These are phyloP conservation scores for Tetragonia tetragonoides DNA, from an alignment of 148 eudicot genomes.

Conservation along the genomic window DNA sequence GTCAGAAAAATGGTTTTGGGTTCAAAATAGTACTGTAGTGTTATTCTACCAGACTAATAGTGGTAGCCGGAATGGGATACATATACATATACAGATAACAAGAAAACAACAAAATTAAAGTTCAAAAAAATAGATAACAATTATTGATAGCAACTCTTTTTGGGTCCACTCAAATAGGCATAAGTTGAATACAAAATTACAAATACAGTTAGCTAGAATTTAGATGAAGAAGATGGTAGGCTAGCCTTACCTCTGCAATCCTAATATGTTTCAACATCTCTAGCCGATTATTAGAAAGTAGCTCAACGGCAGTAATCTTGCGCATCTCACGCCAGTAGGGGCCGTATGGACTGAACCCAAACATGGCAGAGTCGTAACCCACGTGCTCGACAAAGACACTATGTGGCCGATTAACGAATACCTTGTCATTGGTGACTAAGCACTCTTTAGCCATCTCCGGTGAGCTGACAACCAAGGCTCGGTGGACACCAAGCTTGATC, in stretches of 20 bases:
- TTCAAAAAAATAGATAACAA: too few species aligned
- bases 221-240: too few species aligned
- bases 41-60: too few species aligned
- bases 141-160: too few species aligned
- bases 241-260: conserved; percentile 11
- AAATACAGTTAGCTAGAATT: too few species aligned
- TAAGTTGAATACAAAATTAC: too few species aligned
- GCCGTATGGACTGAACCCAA: conserved; percentile 35
- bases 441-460: conserved; percentile 44
- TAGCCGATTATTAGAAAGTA: conserved; percentile 33
- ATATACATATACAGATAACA: too few species aligned
- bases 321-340: conserved; percentile 48
- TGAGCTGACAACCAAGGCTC: conserved; percentile 33
- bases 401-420: conserved; percentile 35
- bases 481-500: conserved; percentile 15
- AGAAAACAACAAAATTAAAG: too few species aligned
- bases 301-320: conserved; percentile 27
- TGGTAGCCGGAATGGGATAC: too few species aligned
- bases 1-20: too few species aligned
- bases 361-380: conserved; percentile 40
- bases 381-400: conserved; percentile 21
- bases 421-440: conserved; percentile 38
- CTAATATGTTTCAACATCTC: conserved; percentile 27
- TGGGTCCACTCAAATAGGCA: too few species aligned
- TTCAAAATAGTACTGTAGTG: too few species aligned